phyloP scores from a whole-genome alignment of 2,329 filamentous ascomycete species.

The Sporothrix phasma region DNA sequence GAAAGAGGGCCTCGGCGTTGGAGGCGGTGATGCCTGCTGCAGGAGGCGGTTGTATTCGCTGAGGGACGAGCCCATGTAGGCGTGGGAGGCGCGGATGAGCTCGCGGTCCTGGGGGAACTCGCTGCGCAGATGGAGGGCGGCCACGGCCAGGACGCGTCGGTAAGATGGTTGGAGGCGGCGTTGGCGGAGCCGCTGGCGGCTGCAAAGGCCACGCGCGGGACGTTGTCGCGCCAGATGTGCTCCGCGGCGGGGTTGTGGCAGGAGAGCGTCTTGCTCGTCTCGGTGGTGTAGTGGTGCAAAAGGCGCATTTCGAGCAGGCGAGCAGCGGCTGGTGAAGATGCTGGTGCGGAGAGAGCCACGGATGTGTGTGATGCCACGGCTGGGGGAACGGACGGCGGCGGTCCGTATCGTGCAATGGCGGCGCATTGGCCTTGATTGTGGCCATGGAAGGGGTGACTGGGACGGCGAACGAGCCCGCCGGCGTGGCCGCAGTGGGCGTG shows the following conservation, averaged over 20 bases:
- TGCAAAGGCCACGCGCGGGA: slow-evolving; percentile 51
- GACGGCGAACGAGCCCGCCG: slow-evolving; percentile 15
- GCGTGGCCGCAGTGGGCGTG: slow-evolving; percentile 17
- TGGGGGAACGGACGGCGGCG: slow-evolving; percentile 15
- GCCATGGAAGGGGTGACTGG: slow-evolving; percentile 17
- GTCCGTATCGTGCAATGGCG: slow-evolving; percentile 5
- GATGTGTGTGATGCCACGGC: slow-evolving; percentile 30
- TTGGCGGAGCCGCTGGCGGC: slow-evolving; percentile 24
- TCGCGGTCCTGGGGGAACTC: slow-evolving; percentile 47
- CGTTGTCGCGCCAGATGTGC: slow-evolving; percentile 49
- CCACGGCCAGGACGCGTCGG: slow-evolving; percentile 56
- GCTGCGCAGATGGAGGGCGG: slow-evolving; percentile 52
- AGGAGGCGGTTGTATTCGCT: slow-evolving; percentile 49
- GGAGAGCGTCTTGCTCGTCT: slow-evolving; percentile 50
- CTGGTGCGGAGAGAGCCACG: slow-evolving; percentile 27
- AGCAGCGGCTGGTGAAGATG: slow-evolving; percentile 27
- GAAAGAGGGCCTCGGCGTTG: slow-evolving; percentile 54
- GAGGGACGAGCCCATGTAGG: slow-evolving; percentile 54
- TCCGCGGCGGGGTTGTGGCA: slow-evolving; percentile 41
- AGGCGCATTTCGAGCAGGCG: slow-evolving; percentile 51
- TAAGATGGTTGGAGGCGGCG: slow-evolving; percentile 40
- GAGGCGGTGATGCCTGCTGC: slow-evolving; percentile 43
- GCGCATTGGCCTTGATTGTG: slow-evolving; percentile 17
- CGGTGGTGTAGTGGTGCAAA: slow-evolving; percentile 54
- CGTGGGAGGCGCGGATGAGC: slow-evolving; percentile 52